phyloP scores from a whole-genome alignment of 805 yeast genomes.

The Candida railenensis region DNA sequence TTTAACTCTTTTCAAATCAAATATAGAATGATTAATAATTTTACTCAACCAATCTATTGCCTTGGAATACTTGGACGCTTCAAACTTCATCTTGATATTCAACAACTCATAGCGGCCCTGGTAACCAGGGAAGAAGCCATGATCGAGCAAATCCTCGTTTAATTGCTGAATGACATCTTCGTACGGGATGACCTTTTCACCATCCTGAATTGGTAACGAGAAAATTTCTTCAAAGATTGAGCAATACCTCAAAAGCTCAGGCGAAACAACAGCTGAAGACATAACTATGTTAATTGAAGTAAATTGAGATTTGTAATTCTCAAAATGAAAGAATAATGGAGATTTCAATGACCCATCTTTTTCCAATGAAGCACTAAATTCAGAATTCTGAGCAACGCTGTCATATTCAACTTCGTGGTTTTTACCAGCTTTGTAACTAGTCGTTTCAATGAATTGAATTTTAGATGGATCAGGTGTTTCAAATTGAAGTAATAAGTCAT shows the following conservation, averaged over 20 bases:
- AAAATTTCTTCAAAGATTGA: conserved; percentile 65
- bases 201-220: conserved; percentile 66
- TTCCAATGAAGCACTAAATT: background rate
- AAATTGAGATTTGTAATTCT: conserved; percentile 77
- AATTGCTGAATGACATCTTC: conserved; percentile 75
- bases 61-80: conserved; percentile 55
- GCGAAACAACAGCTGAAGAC: conserved; percentile 53
- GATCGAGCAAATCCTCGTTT: conserved; percentile 70
- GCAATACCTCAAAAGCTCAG: conserved; percentile 59
- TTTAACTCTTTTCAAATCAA: conserved; percentile 70
- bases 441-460: conserved; percentile 69
- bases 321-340: conserved; percentile 75
- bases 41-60: conserved; percentile 78
- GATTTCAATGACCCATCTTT: conserved; percentile 29
- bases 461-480: conserved; percentile 72
- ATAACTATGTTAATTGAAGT: conserved; percentile 63
- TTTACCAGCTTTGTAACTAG: conserved; percentile 59
- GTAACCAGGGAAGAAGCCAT: conserved; percentile 55
- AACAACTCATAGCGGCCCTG: conserved; percentile 64
- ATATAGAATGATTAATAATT: conserved; percentile 61
- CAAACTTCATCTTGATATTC: conserved; percentile 60
- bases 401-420: conserved; percentile 24
- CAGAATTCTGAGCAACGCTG: background rate
- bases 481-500: conserved; percentile 57
- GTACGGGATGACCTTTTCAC: conserved; percentile 59